Evolutionary conservation across 2,329 filamentous ascomycete species (phyloP).

Genomic region (Colletotrichum tabaci): DNA sequence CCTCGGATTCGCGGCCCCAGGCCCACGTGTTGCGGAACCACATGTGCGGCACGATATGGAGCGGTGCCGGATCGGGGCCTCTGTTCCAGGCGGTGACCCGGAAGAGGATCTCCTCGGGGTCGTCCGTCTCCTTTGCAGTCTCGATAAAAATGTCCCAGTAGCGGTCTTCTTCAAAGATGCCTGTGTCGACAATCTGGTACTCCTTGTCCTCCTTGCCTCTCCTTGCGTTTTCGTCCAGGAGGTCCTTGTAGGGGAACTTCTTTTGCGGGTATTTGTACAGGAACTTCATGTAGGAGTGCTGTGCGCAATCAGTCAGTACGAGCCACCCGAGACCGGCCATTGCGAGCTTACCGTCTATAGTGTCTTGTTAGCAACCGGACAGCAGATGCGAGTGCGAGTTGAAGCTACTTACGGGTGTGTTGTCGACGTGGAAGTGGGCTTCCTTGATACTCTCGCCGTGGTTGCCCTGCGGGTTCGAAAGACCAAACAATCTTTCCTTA

Average conservation of each 20-base stretch:
- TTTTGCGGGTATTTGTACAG: constrained; percentile 97
- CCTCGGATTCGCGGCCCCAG: constrained; percentile 85
- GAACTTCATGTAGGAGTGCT: constrained; percentile 99
- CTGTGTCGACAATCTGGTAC: constrained; percentile 93
- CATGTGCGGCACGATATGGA: constrained; percentile 94
- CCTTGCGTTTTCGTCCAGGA: constrained; percentile 86
- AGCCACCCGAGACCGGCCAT: background rate
- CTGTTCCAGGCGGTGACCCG: constrained; percentile 97
- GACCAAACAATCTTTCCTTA: constrained; percentile 94
- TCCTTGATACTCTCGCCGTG: constrained; percentile 98
- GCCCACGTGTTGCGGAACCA: constrained; percentile 99
- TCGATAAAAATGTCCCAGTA: constrained; percentile 99
- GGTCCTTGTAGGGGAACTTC: constrained; percentile 91
- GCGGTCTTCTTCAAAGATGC: constrained; percentile 86
- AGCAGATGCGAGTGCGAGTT: background rate
- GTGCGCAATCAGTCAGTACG: constrained; percentile 44
- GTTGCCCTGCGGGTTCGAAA: constrained; percentile 97
- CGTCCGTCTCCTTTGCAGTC: constrained; percentile 92
- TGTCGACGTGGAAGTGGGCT: constrained; percentile 95
- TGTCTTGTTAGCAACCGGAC: constrained; percentile 16
- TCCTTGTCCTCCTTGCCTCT: constrained; percentile 84
- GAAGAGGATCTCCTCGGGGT: constrained; percentile 92
- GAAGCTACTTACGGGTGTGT: constrained; percentile 76
- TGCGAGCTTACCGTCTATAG: constrained; percentile 40
- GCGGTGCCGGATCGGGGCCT: constrained; percentile 88